These are phyloP conservation scores for Talaromyces islandicus DNA, from an alignment of 2,329 filamentous ascomycete genomes.

Conservation along the genomic window DNA sequence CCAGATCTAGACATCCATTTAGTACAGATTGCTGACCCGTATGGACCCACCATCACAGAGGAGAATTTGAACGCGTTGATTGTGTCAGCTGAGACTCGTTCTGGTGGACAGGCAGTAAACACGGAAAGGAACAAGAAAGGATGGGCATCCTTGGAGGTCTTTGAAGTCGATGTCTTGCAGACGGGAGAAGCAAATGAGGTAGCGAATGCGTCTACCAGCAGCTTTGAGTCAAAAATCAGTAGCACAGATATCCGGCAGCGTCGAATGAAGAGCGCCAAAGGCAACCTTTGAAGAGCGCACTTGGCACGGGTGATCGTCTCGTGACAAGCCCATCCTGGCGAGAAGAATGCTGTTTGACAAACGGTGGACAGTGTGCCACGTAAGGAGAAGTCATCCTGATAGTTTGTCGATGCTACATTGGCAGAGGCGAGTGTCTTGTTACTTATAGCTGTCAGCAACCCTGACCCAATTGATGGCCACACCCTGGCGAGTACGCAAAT, in stretches of 20 bases:
- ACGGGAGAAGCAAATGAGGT: slow-evolving; percentile 50
- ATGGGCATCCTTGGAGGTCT: slow-evolving; percentile 71
- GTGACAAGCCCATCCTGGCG: background rate
- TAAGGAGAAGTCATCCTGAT: background rate
- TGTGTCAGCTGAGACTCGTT: slow-evolving; percentile 79
- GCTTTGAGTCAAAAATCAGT: slow-evolving; percentile 80
- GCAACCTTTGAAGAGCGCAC: slow-evolving; percentile 4
- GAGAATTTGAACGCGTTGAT: slow-evolving; percentile 73
- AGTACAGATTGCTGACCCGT: slow-evolving; percentile 80
- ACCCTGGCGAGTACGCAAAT: background rate
- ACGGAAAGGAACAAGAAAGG: slow-evolving; percentile 68
- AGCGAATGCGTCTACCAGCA: slow-evolving; percentile 42
- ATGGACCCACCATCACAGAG: slow-evolving; percentile 83
- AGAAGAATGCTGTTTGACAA: background rate
- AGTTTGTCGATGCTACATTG: background rate
- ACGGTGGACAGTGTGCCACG: slow-evolving; percentile 10
- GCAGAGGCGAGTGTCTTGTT: background rate
- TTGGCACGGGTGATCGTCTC: background rate
- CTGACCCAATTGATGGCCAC: slow-evolving; percentile 5
- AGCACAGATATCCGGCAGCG: slow-evolving; percentile 74
- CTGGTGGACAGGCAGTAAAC: slow-evolving; percentile 81
- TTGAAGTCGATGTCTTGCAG: slow-evolving; percentile 85
- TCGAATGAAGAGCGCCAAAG: slow-evolving; percentile 33
- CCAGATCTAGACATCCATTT: slow-evolving; percentile 65
- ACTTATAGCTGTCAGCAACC: slow-evolving; percentile 2